phyloP scores from a whole-genome alignment of 2,329 filamentous ascomycete species.

The Chrysosphaeria jannelii region DNA sequence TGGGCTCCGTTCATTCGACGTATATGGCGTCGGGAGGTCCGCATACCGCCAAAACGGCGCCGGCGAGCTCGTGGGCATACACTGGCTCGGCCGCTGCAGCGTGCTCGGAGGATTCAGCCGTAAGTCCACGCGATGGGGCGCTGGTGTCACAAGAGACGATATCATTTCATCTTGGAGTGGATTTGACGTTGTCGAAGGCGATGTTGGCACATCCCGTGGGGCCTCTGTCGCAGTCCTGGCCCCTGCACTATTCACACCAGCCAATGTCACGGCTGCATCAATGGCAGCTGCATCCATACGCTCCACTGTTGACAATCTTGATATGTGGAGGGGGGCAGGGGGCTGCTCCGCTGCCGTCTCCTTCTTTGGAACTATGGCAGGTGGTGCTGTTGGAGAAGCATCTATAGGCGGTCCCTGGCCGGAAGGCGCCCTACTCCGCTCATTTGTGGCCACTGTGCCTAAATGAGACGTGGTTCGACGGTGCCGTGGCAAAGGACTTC shows the following conservation, averaged over 20 bases:
- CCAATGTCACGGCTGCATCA: conserved; percentile 28
- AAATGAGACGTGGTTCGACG: too few species aligned
- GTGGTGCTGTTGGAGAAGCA: too few species aligned
- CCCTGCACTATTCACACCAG: conserved; percentile 28
- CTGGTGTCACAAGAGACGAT: conserved; percentile 37
- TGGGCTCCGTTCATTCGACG: conserved; percentile 29
- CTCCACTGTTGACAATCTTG: too few species aligned
- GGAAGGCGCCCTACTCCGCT: conserved; percentile 1
- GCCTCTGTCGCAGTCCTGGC: too few species aligned
- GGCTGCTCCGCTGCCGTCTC: conserved; percentile 2
- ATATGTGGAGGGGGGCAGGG: conserved; percentile 18
- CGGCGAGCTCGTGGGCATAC: conserved; percentile 61
- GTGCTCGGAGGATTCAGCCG: conserved; percentile 53
- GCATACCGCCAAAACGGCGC: conserved; percentile 76
- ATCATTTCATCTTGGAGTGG: too few species aligned
- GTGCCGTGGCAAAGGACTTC: conserved; percentile 29
- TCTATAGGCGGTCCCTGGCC: conserved; percentile 2
- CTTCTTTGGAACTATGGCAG: too few species aligned
- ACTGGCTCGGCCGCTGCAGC: conserved; percentile 51
- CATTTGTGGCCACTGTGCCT: conserved; percentile 6
- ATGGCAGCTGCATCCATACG: too few species aligned
- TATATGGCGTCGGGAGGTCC: conserved; percentile 27
- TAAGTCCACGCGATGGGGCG: conserved; percentile 42
- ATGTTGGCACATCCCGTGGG: too few species aligned
- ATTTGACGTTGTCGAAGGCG: too few species aligned